Evolutionary conservation across 129 eudicot genomes (phyloP).

Genomic region (Arctium lappa): DNA sequence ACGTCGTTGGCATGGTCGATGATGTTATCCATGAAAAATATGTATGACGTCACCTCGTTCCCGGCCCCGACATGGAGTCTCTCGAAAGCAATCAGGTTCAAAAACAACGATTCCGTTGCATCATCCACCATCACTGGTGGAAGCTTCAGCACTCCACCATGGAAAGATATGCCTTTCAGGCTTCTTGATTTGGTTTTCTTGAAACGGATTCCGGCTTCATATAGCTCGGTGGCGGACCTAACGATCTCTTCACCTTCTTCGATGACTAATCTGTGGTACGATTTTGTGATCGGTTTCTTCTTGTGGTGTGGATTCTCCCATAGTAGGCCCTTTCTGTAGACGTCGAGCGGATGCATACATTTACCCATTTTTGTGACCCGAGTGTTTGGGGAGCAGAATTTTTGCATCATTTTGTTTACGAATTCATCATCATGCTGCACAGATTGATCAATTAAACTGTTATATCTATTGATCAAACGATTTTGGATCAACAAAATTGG

Average conservation of each 20-base stretch:
- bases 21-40: constrained; percentile 63
- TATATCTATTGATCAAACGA: too few relatives aligned
- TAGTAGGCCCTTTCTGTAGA: constrained; percentile 52
- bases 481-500: too few relatives aligned
- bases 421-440: constrained; percentile 34
- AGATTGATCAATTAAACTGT: neutral
- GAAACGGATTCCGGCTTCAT: constrained; percentile 63
- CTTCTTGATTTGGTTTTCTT: constrained; percentile 44
- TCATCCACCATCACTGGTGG: constrained; percentile 61
- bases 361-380: constrained; percentile 29
- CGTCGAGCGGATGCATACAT: constrained; percentile 49
- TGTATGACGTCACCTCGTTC: constrained; percentile 53
- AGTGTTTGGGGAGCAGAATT: constrained; percentile 37
- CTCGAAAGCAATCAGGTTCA: constrained; percentile 71
- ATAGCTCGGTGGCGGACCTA: constrained; percentile 54
- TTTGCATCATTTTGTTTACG: constrained; percentile 43
- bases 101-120: constrained; percentile 47
- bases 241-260: constrained; percentile 43
- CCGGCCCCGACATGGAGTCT: constrained; percentile 75
- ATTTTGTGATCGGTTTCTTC: constrained; percentile 12
- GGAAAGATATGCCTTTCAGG: constrained; percentile 55
- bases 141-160: constrained; percentile 48
- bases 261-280: constrained; percentile 20
- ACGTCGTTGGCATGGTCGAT: constrained; percentile 49
- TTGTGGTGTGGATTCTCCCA: constrained; percentile 39